Base-by-base conservation (phyloP, 345 rosid species). In the Bruguiera sexangula region DNA sequence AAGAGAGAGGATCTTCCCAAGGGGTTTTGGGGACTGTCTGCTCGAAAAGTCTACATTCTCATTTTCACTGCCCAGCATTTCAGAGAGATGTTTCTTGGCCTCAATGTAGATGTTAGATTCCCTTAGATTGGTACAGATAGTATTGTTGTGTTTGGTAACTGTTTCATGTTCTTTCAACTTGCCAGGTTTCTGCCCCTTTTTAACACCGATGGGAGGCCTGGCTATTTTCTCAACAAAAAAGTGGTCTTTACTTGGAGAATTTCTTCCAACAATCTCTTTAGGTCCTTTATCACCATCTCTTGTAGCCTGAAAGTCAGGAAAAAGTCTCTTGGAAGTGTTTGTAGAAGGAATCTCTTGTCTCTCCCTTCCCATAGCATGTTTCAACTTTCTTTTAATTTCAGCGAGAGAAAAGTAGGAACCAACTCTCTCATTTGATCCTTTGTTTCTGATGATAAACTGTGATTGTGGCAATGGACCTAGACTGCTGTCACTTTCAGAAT, bases 21-120 rank as follows among this genome's bases (percentile, higher is more conserved):
- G 84, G 55, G 95, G 78, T 86, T 72, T 89, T 3, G 89, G 87
- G 37, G 69, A 68, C 46, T 75, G 84, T 61, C 81, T 71, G 59
- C 75, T 78, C 54, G 95, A 86, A 79, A 77, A 68, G 70, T 73
- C 81, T 6, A 66, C 75, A 78, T 68, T 78, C 61, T 73, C 81
- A 54, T 77, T 84, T 62, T 86, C 93, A 71, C 63, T 82, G 70
- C 79, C 85, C 76, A 96, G 82, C 91, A 89, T 82, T 73, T 89
- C 97, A 29, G 92, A 87, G 22, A 96, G 87, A 83, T 90, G 99
- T 73, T 87, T 96, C 86, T 82, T 92, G 79, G 99, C 99, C 82
- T 90, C 98, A 51, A 82, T 51, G 60, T 96, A 90, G 76, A 96
- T 87, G 83, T 80, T 82, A 30, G 98, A 81, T 63, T 78, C 73